Evolutionary conservation across 2,329 filamentous ascomycete species (phyloP).

Genomic region (Aspergillus puulaauensis): DNA sequence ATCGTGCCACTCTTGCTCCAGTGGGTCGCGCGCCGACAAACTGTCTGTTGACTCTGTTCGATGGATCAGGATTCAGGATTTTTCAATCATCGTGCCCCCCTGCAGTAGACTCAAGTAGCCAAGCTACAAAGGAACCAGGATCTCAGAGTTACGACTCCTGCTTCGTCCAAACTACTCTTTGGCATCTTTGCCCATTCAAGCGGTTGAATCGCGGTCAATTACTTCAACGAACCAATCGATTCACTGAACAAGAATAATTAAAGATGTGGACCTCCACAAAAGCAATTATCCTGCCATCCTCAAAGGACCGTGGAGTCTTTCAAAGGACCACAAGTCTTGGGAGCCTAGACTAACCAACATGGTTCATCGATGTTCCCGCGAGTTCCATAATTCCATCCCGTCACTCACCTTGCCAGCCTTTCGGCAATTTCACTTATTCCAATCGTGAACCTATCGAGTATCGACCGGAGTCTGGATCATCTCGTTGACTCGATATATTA

Average conservation of each 20-base stretch:
- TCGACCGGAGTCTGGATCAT: not conserved
- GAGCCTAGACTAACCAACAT: not conserved
- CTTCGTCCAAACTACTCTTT: too few relatives aligned
- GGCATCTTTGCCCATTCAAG: not conserved
- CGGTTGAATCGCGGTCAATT: constrained; percentile 1
- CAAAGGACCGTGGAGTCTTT: not conserved
- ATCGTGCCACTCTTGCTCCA: not conserved
- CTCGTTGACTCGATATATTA: not conserved
- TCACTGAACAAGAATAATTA: not conserved
- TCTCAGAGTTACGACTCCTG: not conserved
- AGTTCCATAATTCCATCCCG: too few relatives aligned
- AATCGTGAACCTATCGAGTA: not conserved
- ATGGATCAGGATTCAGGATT: too few relatives aligned
- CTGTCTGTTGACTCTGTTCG: not conserved
- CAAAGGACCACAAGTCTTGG: not conserved
- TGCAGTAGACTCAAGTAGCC: too few relatives aligned
- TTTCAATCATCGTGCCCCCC: too few relatives aligned
- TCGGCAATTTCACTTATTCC: not conserved
- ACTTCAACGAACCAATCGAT: not conserved
- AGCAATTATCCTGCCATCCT: constrained; percentile 3
- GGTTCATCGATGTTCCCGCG: not conserved
- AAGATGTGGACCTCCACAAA: constrained; percentile 5
- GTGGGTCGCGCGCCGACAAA: not conserved
- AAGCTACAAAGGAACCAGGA: not conserved
- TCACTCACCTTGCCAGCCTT: not conserved